Evolutionary conservation across 805 yeast species (phyloP).

Genomic region (Pichia deserticola): DNA sequence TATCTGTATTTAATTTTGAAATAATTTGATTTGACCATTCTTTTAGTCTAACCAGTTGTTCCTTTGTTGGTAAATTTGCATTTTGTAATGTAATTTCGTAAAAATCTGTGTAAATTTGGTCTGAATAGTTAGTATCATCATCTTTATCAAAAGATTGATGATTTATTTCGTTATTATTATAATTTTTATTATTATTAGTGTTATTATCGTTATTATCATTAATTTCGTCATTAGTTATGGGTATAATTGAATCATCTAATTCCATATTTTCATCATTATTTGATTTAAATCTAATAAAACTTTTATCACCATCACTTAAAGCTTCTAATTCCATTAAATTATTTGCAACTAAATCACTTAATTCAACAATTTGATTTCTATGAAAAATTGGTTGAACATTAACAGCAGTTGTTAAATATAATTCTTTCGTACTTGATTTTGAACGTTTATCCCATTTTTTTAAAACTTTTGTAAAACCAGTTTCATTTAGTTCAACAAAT

Average conservation of each 20-base stretch:
- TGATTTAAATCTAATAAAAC: conserved; percentile 23
- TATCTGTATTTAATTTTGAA: conserved; percentile 32
- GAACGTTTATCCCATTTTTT: conserved; percentile 98
- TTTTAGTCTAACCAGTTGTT: conserved; percentile 22
- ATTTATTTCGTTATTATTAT: background rate
- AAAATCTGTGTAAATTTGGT: conserved; percentile 67
- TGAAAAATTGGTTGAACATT: conserved; percentile 96
- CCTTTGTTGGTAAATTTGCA: conserved; percentile 32
- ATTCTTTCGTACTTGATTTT: conserved; percentile 87
- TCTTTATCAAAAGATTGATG: background rate
- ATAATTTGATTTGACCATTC: conserved; percentile 39
- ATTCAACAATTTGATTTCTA: conserved; percentile 72
- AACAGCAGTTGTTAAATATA: conserved; percentile 85
- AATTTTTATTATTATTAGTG: background rate
- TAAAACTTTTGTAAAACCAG: conserved; percentile 91
- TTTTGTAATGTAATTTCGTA: conserved; percentile 29
- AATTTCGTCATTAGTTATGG: background rate
- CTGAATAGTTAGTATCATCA: conserved; percentile 32
- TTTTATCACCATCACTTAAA: conserved; percentile 37
- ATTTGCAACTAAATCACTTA: conserved; percentile 69
- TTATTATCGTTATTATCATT: conserved; percentile 1
- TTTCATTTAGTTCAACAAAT: conserved; percentile 88
- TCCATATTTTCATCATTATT: conserved; percentile 4
- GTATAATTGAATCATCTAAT: no score
- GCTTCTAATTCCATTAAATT: conserved; percentile 71